Conservation (phyloP, 805 yeast genomes). For the Candida alai region DNA sequence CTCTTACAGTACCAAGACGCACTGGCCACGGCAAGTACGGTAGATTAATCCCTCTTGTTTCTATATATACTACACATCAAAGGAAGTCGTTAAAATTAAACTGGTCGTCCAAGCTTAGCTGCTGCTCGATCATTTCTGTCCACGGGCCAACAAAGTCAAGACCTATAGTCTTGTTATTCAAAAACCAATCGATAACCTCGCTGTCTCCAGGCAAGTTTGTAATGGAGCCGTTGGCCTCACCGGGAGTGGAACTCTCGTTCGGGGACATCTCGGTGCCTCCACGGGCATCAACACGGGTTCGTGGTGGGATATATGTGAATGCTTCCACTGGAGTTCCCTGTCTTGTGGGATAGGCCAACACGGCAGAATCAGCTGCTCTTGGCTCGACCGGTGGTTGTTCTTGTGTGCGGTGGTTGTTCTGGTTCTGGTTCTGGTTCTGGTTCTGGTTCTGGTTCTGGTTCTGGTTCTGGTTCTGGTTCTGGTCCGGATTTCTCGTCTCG, state of each 20-base stretch:
- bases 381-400: background rate
- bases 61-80: background rate
- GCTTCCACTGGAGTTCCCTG: constrained; percentile 2
- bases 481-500: background rate
- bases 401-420: background rate
- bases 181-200: constrained; percentile 44
- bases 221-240: constrained; percentile 15
- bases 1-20: no score
- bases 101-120: constrained; percentile 38
- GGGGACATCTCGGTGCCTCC: constrained; percentile 2
- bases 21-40: no score
- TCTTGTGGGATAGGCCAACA: background rate
- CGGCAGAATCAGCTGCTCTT: background rate
- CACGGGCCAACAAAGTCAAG: constrained; percentile 62
- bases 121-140: constrained; percentile 76
- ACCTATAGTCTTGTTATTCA: constrained; percentile 35
- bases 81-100: constrained; percentile 25
- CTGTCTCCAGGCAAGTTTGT: constrained; percentile 30
- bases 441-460: background rate
- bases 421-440: background rate
- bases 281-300: background rate
- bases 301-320: background rate
- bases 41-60: no score
- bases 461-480: background rate
- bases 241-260: constrained; percentile 8